phyloP scores from a whole-genome alignment of 2,329 filamentous ascomycete genomes.

The Aspergillus caelatus region DNA sequence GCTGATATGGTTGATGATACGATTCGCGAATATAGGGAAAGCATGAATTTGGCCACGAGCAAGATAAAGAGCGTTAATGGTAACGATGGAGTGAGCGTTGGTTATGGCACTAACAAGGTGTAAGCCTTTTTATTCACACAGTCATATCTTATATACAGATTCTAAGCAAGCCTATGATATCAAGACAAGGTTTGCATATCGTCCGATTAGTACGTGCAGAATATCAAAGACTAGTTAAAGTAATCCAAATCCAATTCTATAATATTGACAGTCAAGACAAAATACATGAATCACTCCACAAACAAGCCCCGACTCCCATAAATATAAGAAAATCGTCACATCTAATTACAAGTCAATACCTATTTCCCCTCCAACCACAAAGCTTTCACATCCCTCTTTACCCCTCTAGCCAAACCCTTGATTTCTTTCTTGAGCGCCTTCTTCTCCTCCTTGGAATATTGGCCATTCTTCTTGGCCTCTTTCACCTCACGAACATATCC shows the following conservation, averaged over 20 bases:
- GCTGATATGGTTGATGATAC: background rate
- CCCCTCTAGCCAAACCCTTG: background rate
- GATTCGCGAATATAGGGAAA: background rate
- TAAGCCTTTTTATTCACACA: too few relatives aligned
- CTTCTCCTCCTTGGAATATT: background rate
- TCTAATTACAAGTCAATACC: background rate
- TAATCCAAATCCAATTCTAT: fast-evolving
- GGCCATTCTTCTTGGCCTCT: background rate
- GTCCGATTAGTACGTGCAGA: too few relatives aligned
- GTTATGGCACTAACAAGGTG: background rate
- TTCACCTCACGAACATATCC: background rate
- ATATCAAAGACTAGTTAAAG: background rate
- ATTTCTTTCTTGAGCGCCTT: background rate
- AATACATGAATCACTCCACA: background rate
- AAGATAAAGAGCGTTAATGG: background rate
- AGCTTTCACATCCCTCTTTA: background rate
- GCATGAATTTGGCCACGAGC: background rate
- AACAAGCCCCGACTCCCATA: background rate
- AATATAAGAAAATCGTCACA: background rate
- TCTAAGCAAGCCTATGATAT: too few relatives aligned
- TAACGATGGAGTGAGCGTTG: too few relatives aligned
- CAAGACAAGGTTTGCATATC: too few relatives aligned
- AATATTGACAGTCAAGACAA: background rate
- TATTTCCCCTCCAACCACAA: background rate
- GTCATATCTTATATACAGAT: too few relatives aligned